Evolutionary conservation across 495 filamentous ascomycete species (phyloP), one percentile per base, ranked within the genome.

Genomic region (Annulohypoxylon stygium): DNA sequence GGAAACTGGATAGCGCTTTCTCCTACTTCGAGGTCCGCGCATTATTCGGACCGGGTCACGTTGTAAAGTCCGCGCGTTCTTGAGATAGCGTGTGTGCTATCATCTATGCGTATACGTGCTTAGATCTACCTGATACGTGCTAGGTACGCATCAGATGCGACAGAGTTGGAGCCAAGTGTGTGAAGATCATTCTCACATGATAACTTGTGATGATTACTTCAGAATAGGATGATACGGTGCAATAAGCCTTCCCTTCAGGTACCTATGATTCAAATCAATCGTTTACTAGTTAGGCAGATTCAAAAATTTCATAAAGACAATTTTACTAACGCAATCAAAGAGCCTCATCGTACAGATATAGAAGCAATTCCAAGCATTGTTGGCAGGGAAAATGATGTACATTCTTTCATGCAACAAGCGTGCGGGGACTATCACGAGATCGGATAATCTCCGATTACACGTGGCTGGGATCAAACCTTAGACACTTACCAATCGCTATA

Each of bases 401-500:
- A 54, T 54, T 1, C 41, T 14, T 45, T 45, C 43, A 47, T 47
- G 43, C 43, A 26, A 53, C 48, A 16, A 11, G 30, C 5, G 26
- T 0, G 36, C 39, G 20, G 26, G 30, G 45, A 14, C 12, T 14
- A 36, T 16, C 18, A 57, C 39, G 55, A 33, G 43, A 68, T 61
- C 58, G 36, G 58, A 69, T 25, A 9, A 62, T 69, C 66, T 55
- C 57, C 66, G 34, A 54, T 45, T 54, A 51, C 65, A 54, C 47
- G 55, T 61, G 57, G 55, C 55, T 43, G 18, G 60, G 58, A 43
- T 23, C 23, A 33, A 37, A 62, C 20, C 20, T 23, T 23, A 23
- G 34, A 62, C 33, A 33, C 33, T 14, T 10, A 53, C 39, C 45
- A 37, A 20, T 6, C 20, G 20, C 5, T 25, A 43, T 61, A 25